Base-by-base conservation (phyloP, 2,329 filamentous ascomycete species). In the Clarireedia homoeocarpa region DNA sequence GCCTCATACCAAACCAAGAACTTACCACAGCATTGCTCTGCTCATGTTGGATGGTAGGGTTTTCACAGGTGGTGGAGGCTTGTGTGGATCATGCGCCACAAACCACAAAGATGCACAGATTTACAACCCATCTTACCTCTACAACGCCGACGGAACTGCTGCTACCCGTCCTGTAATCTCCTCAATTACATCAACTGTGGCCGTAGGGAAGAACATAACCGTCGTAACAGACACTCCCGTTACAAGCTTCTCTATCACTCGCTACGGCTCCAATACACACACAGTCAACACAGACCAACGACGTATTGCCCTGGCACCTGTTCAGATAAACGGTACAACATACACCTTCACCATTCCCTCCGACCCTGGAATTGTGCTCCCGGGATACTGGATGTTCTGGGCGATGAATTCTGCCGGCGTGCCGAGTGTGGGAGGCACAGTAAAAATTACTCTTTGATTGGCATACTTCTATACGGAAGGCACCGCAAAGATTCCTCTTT, bases 261-360 rank as follows among this genome's bases (percentile, higher is more conserved):
- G 80, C 5, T 72, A 74, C 47, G 75, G 78, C 1, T 74, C 71
- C 3, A 70, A 71, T 4, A 83, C 81, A 0, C 80, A 83, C 64
- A 75, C 77, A 1, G 73, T 82, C 48, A 79, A 84, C 61, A 83
- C 75, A 0, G 81, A 84, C 65, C 79, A 83, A 69, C 68, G 81
- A 23, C 74, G 80, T 7, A 71, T 83, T 48, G 70, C 75, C 14
- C 66, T 81, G 23, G 69, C 65, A 3, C 58, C 69, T 5, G 62
- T 63, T 4, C 56, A 59, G 4, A 62, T 40, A 23, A 51, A 61
- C 34, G 67, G 67, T 0, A 69, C 23, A 24, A 53, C 44, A 26
- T 79, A 76, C 57, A 71, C 64, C 0, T 65, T 77, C 4, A 66
- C 63, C 1, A 65, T 81, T 4, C 78, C 78, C 0, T 59, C 60